Base-by-base conservation (phyloP, 768 basidiomycete genomes). In the Tricholoma hemisulphureum region DNA sequence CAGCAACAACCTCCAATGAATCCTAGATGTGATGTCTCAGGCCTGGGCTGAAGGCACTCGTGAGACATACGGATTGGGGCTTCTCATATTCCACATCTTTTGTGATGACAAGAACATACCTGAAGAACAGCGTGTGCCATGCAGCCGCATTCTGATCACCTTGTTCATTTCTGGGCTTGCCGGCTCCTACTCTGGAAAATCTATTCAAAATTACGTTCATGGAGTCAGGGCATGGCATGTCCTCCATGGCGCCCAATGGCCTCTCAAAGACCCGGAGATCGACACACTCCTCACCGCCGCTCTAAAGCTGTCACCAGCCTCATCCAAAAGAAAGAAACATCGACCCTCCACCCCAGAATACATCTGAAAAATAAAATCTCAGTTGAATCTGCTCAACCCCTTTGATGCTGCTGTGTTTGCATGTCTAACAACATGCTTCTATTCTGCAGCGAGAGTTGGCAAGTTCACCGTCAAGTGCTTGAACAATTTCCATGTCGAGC, bases 361-460 rank as follows among this genome's bases (percentile, higher is more conserved):
- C 39, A 41, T 41, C n/a, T 18, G n/a, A 41, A 41, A 41, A 41
- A 16, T 41, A 2, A 41, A 41, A 41, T 16, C n/a, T 6, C 39
- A 41, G 39, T n/a, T 39, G 5, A 39, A 39, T 18, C n/a, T 39
- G n/a, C 37, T 18, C 4, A 4, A 5, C 18, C 37, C 37, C n/a
- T n/a, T 39, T n/a, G n/a, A 39, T 39, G n/a, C 16, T 2, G 37
- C 37, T 18, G 9, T 11, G 2, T 41, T 41, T 41, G 56, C 64
- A 0, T 69, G 66, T 39, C 58, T 72, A 1, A 63, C 58, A 0
- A 60, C 56, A 1, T 18, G 35, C 1, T 69, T 66, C 55, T 72
- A 60, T 26, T n/a, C 60, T 1, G 56, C 54, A 0, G 59, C 55
- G 1, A 23, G 61, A 0, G n/a, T n/a, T n/a, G n/a, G n/a, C n/a